Evolutionary conservation across 768 basidiomycete genomes (phyloP).

Genomic region (Kwoniella dendrophila): DNA sequence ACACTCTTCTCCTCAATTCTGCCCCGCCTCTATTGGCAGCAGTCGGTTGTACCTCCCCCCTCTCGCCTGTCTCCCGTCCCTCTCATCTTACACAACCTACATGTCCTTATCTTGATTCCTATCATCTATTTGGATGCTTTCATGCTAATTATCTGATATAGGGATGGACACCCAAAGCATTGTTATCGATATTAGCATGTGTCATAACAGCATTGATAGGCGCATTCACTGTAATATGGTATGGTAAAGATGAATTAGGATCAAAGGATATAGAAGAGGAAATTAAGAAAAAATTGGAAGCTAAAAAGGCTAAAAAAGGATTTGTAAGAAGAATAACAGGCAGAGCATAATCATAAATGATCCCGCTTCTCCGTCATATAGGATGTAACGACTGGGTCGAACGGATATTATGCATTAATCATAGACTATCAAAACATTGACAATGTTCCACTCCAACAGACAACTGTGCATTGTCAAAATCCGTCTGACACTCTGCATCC

Average conservation of each 20-base stretch:
- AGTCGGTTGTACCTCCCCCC: too few species aligned
- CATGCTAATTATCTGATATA: background rate
- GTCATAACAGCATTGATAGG: constrained; percentile 82
- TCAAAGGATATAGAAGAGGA: constrained; percentile 83
- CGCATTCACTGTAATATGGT: constrained; percentile 82
- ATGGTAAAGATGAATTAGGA: constrained; percentile 72
- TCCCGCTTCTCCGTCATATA: too few species aligned
- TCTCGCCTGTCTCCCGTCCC: too few species aligned
- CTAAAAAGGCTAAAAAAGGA: constrained; percentile 58
- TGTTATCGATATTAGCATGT: constrained; percentile 61
- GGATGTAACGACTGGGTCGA: too few species aligned
- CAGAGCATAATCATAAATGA: constrained; percentile 5
- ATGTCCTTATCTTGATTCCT: background rate
- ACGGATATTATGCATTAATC: too few species aligned
- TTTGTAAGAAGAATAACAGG: constrained; percentile 21
- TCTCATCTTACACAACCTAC: background rate
- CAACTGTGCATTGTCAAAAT: too few species aligned
- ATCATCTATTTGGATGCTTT: background rate
- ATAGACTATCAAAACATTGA: too few species aligned
- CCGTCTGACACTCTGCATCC: too few species aligned
- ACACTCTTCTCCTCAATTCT: constrained; percentile 4
- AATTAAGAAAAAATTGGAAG: constrained; percentile 63
- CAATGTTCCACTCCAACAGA: too few species aligned
- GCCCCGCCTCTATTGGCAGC: too few species aligned
- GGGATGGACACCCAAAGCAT: constrained; percentile 57